Base-by-base conservation (phyloP, 192 early-diverging fungal genomes). In the Chytriomyces sp. region DNA sequence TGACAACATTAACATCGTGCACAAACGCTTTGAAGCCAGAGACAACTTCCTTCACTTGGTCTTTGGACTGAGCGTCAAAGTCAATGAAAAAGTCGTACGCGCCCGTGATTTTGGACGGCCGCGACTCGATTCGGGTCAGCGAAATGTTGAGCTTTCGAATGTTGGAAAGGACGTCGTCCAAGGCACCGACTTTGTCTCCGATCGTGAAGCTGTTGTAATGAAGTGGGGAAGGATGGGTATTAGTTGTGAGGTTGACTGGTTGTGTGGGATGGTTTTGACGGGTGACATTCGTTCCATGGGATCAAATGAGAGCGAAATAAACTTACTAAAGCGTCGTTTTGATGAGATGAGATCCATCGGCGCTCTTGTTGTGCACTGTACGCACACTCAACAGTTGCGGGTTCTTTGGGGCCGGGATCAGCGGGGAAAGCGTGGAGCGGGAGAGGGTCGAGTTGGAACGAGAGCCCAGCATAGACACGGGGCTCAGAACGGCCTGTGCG, bases 71-170 rank as follows among this genome's bases (percentile, higher is more conserved):
- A 2, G 94, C 91, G 59, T 90, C 85, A 66, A 98, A 95, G 80
- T 98, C 97, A 57, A 98, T 89, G 82, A 92, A 97, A 83, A 98
- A 96, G 80, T 98, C 94, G 80, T 98, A 98, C 60, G 92, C 86
- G 61, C 91, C 92, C 26, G 91, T 91, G 6, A 91, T 92, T 77
- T 87, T 90, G 83, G 90, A 91, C 46, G 97, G 95, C 23, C 97
- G 93, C 53, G 94, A 95, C 85, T 98, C 97, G 82, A 98, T 98
- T 53, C 94, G 91, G n/a, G 92, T 93, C 82, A 98, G 88, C 5
- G 94, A 96, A 62, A 98, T 88, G 60, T 89, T 80, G 68, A 90
- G 82, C 9, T 82, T 75, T 66, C 89, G 89, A 70, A 98, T 88
- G 46, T 88, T 88, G 43, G 85, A 76, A 23, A 98, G 89, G 61